Evolutionary conservation across 148 eudicot genomes (phyloP).

Genomic region (Rhododendron ovatum): DNA sequence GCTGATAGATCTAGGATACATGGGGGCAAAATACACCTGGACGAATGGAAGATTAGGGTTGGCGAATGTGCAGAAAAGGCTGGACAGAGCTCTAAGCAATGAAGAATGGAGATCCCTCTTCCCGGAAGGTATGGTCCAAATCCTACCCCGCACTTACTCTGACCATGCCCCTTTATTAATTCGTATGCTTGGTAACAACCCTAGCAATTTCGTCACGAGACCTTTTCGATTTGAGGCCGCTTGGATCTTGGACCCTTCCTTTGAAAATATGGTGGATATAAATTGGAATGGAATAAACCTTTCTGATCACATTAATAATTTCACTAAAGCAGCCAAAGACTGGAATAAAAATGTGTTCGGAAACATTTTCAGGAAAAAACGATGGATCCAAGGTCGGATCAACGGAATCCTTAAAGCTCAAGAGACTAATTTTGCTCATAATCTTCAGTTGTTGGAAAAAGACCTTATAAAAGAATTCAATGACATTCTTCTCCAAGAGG

Average conservation of each 20-base stretch:
- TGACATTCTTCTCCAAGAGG: too few relatives aligned
- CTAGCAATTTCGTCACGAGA: too few relatives aligned
- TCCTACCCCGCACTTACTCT: not conserved
- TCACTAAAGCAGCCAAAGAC: too few relatives aligned
- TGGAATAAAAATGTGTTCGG: too few relatives aligned
- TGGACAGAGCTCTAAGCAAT: not conserved
- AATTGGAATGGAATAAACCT: not conserved
- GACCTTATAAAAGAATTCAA: too few relatives aligned
- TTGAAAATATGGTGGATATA: not conserved
- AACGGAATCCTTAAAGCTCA: too few relatives aligned
- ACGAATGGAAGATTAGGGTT: not conserved
- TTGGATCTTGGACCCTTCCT: not conserved
- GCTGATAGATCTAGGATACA: not conserved
- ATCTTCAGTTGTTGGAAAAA: too few relatives aligned
- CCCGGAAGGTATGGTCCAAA: not conserved
- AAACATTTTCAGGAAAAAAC: too few relatives aligned
- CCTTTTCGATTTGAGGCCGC: not conserved
- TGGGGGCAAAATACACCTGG: not conserved
- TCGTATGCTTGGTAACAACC: not conserved
- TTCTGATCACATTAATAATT: too few relatives aligned
- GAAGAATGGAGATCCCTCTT: not conserved
- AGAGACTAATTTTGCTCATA: too few relatives aligned
- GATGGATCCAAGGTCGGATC: too few relatives aligned
- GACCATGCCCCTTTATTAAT: not conserved
- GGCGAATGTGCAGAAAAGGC: not conserved